A percentile compares a stretch with the other conserved stretches of the same genome.
phyloP scores from a whole-genome alignment of 345 rosid species.

The Laguncularia racemosa region DNA sequence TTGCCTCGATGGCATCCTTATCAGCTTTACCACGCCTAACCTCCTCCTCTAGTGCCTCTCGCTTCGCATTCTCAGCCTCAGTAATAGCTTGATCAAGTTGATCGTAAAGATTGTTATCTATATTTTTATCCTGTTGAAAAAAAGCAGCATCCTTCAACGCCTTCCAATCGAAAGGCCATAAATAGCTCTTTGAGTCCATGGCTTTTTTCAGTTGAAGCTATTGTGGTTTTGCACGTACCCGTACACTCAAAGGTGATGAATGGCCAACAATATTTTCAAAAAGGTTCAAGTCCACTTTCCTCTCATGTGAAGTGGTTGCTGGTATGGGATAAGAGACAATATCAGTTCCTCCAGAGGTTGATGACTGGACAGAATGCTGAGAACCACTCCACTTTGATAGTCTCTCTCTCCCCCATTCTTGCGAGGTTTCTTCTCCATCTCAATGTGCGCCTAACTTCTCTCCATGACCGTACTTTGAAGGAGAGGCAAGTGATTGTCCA shows the following conservation, averaged over 20 bases:
- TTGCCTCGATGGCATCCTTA: slow-evolving; percentile 55
- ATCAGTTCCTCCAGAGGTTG: slow-evolving; percentile 23
- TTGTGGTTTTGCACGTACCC: slow-evolving; percentile 37
- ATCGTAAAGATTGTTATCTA: slow-evolving; percentile 39
- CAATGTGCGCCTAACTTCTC: slow-evolving; percentile 15
- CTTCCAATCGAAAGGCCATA: background rate
- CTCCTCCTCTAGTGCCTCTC: slow-evolving; percentile 57
- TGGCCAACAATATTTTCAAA: slow-evolving; percentile 19
- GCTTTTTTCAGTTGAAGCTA: slow-evolving; percentile 1
- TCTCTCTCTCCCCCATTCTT: slow-evolving; percentile 31
- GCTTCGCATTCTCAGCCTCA: slow-evolving; percentile 55
- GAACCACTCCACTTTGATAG: slow-evolving; percentile 27
- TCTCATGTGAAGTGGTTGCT: slow-evolving; percentile 22
- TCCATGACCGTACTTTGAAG: slow-evolving; percentile 15
- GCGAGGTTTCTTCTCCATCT: slow-evolving; percentile 29
- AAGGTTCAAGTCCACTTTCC: slow-evolving; percentile 18
- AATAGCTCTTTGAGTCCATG: background rate
- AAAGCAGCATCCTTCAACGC: background rate
- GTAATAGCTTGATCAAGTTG: slow-evolving; percentile 44
- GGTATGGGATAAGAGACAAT: slow-evolving; percentile 6
- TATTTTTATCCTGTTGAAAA: slow-evolving; percentile 41
- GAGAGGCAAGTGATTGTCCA: slow-evolving; percentile 8
- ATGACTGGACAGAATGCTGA: slow-evolving; percentile 24
- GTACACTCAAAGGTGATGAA: slow-evolving; percentile 40
- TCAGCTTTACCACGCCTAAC: slow-evolving; percentile 59